Evolutionary conservation across 331 rosid species (phyloP).

Genomic region (Malus hybrid): DNA sequence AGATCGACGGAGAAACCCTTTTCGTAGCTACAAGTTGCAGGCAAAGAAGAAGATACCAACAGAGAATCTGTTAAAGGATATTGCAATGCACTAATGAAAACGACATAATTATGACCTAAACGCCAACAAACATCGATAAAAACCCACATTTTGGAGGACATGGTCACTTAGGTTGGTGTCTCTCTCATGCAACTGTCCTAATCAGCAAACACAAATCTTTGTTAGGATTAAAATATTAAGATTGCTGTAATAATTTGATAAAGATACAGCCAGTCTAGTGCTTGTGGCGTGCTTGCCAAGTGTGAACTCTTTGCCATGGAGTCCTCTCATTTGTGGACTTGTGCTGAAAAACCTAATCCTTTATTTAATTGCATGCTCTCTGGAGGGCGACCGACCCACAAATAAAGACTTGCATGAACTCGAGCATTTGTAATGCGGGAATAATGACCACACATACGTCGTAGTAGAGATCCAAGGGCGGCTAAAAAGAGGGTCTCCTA

Average conservation of each 20-base stretch:
- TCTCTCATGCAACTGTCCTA: background rate
- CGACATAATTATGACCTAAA: constrained; percentile 25
- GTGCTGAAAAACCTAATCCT: constrained; percentile 63
- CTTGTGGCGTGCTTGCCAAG: constrained; percentile 17
- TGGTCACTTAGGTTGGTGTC: background rate
- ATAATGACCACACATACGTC: constrained; percentile 5
- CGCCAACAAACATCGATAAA: constrained; percentile 1
- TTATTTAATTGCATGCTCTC: constrained; percentile 28
- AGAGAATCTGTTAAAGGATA: constrained; percentile 22
- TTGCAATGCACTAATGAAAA: constrained; percentile 17
- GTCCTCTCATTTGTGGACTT: constrained; percentile 38
- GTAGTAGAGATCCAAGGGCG: constrained; percentile 12
- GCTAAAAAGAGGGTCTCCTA: background rate
- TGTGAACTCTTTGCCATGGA: constrained; percentile 36
- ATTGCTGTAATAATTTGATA: constrained; percentile 29
- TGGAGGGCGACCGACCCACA: constrained; percentile 16
- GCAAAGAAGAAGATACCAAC: constrained; percentile 1
- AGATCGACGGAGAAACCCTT: background rate
- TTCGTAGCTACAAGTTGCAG: constrained; percentile 6
- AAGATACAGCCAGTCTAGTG: constrained; percentile 7
- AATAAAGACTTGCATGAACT: too few relatives aligned
- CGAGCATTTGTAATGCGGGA: too few relatives aligned
- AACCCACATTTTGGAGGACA: background rate
- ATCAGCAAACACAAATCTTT: constrained; percentile 2
- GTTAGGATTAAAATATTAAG: constrained; percentile 24